Evolutionary conservation across 768 basidiomycete genomes (phyloP), one percentile per base, ranked within the genome.

Genomic region (Suillus brevipes): DNA sequence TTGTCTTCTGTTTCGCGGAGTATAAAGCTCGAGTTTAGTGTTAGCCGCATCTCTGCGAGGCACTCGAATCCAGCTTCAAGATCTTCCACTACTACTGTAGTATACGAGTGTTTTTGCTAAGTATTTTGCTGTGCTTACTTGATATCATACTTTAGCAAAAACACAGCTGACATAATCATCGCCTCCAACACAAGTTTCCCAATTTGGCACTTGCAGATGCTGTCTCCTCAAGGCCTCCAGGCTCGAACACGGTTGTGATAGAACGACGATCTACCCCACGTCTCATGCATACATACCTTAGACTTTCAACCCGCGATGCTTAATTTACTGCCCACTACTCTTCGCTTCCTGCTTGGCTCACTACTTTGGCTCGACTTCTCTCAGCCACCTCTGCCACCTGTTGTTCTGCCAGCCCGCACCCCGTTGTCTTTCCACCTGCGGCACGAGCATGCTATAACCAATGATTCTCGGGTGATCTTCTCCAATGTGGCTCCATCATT

Each of bases 391-490:
- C 66, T 43, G 8, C 66, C 72, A 42, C 67, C 70, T 25, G 63
- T 66, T 4, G 61, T 45, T n/a, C 12, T 47, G 28, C 36, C 68
- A n/a, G 73, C 77, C 68, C 77, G 71, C 77, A 77, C 69, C 53
- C 72, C 78, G 16, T 71, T 89, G 7, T 81, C 78, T 38, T 91
- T 92, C 75, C 83, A 82, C 38, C 81, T 91, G 28, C 87, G 90
- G 42, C 90, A 91, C 73, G 78, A 83, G 49, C 89, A 91, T 68
- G 87, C 83, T 31, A 69, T 85, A 10, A 80, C 83, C 52, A 81
- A 85, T 66, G 72, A 78, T 25, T 86, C 87, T 3, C 81, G 82
- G 5, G 80, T 87, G 50, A 75, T 91, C 61, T 89, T 92, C 72
- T 78, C 84, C 20, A 82, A 92, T 68, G 69, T 66, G 31, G 68